Evolutionary conservation across 176 grass and related monocot genomes (phyloP), one percentile per base, ranked within the genome.

Genomic region (Saccharum spontaneum): DNA sequence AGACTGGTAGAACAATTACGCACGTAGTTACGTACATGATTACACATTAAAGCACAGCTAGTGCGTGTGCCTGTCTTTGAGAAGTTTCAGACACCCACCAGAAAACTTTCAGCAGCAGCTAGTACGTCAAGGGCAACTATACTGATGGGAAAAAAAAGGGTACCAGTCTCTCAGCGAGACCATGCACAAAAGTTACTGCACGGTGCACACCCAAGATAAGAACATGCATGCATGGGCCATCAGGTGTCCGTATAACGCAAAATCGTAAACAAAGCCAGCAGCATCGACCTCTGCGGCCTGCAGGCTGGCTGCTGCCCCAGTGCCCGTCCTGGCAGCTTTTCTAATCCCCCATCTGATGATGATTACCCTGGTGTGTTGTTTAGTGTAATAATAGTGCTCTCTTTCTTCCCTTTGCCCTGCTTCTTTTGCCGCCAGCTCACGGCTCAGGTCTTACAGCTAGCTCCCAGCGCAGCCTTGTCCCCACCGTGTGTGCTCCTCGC

Each of bases 391-490:
- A 22, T 12, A 5, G 3, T 2, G 17, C 4, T 22, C 10, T 55
- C 48, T 1, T 18, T 75, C 44, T 38, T 8, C 54, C 22, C 37
- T 67, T 75, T 30, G 46, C 62, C 52, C 6, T 7, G 23, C 61
- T 75, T 83, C 83, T 7, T 31, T 12, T 83, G 90, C 38, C 15
- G 89, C 90, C 94, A 97, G 94, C 94, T 94, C 89, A 92, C 38
- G 26, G 22, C 62, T 73, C 80, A 86, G 87, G 72, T 78, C 69
- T 92, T 85, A 91, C 92, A 94, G 92, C 94, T 89, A 89, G 72
- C 62, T 18, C 83, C 85, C 92, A 90, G 87, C 88, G 85, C 79
- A 82, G 38, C 26, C 78, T 76, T 79, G 80, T 82, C 70, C 84
- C 79, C 84, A 72, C 70, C 40, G 11, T 6, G 36, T 55, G 73